phyloP scores from a whole-genome alignment of 1,139 yeast species.

The Magnusiomyces paraingens region DNA sequence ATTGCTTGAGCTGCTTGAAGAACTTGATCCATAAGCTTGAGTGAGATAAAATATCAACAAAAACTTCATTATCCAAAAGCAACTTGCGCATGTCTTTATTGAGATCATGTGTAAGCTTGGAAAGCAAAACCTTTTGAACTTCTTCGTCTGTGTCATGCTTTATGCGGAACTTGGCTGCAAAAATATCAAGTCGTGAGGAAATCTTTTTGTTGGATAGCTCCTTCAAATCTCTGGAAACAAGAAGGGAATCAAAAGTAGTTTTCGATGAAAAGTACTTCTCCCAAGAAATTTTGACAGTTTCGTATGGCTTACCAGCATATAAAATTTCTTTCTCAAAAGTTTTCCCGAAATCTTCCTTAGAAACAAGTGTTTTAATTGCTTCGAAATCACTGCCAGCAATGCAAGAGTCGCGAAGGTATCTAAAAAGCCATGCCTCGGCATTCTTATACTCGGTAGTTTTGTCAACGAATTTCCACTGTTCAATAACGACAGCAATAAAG shows the following conservation, averaged over 20 bases:
- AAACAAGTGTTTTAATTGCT: background rate
- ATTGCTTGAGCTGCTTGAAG: background rate
- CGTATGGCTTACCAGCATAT: background rate
- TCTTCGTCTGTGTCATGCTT: background rate
- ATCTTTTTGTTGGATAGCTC: background rate
- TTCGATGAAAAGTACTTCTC: background rate
- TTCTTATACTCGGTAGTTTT: constrained; percentile 26
- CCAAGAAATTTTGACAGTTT: background rate
- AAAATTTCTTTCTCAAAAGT: constrained; percentile 4
- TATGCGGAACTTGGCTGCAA: constrained; percentile 6
- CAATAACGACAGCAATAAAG: constrained; percentile 57
- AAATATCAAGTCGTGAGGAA: background rate
- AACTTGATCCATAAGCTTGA: background rate
- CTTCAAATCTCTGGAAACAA: background rate
- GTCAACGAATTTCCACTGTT: constrained; percentile 63
- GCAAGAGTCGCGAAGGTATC: constrained; percentile 33
- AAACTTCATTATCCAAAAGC: constrained; percentile 5
- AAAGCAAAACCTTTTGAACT: background rate
- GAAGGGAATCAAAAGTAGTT: background rate
- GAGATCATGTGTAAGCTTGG: background rate
- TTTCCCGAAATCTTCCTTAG: background rate
- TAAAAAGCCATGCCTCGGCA: constrained; percentile 45
- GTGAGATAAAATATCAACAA: constrained; percentile 1
- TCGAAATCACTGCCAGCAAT: constrained; percentile 26
- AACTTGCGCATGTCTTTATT: constrained; percentile 7